Evolutionary conservation across 2,329 filamentous ascomycete species (phyloP).

Genomic region (Trichoderma arundinaceum): DNA sequence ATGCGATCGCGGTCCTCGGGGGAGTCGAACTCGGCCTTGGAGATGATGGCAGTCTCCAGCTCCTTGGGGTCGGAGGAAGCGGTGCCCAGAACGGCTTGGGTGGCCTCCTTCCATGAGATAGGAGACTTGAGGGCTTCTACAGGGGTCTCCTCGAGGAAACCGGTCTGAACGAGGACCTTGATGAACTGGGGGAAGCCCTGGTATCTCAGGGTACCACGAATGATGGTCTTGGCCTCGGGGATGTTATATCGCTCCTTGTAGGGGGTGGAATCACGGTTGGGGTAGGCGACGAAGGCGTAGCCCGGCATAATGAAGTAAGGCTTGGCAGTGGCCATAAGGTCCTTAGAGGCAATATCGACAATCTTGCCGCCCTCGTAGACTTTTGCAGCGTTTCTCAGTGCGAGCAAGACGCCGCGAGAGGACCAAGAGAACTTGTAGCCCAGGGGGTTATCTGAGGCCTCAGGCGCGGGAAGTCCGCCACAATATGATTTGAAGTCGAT

Average conservation of each 20-base stretch:
- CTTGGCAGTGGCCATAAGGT: conserved; percentile 83
- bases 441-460: conserved; percentile 84
- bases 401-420: conserved; percentile 83
- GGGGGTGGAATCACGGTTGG: conserved; percentile 86
- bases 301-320: conserved; percentile 73
- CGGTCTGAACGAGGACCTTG: conserved; percentile 84
- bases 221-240: conserved; percentile 87
- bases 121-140: conserved; percentile 68
- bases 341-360: conserved; percentile 39
- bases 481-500: no score
- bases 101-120: conserved; percentile 83
- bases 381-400: conserved; percentile 82
- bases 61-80: conserved; percentile 48
- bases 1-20: no score
- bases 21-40: no score
- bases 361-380: conserved; percentile 75
- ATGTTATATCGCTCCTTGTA: conserved; percentile 92
- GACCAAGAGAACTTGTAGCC: conserved; percentile 88
- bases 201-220: conserved; percentile 80
- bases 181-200: conserved; percentile 90
- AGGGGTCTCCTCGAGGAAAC: conserved; percentile 79
- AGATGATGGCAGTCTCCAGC: conserved; percentile 53
- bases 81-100: conserved; percentile 75
- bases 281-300: conserved; percentile 89
- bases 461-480: conserved; percentile 69